A percentile compares a stretch with the other conserved stretches of the same genome.
phyloP scores from a whole-genome alignment of 768 basidiomycete genomes.

The Trametes cinnabarina region DNA sequence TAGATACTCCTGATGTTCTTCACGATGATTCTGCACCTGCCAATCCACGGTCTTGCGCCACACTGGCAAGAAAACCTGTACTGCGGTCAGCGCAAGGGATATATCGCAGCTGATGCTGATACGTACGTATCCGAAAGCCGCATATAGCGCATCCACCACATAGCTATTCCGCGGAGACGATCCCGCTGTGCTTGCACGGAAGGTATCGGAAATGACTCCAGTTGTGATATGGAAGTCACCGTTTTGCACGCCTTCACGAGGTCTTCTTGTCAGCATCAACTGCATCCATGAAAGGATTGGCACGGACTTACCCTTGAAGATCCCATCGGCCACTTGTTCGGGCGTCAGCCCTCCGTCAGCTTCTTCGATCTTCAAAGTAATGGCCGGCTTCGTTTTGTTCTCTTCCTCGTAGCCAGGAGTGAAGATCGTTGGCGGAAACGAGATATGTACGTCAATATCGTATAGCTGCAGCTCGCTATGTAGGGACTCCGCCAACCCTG shows the following conservation, averaged over 20 bases:
- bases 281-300: too few species aligned
- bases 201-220: constrained; percentile 65
- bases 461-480: constrained; percentile 79
- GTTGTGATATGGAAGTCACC: constrained; percentile 74
- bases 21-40: constrained; percentile 31
- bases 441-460: constrained; percentile 73
- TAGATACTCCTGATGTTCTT: constrained; percentile 39
- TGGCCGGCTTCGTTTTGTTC: constrained; percentile 70
- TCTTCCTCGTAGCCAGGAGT: constrained; percentile 79
- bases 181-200: constrained; percentile 69
- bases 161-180: constrained; percentile 57
- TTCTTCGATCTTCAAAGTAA: constrained; percentile 75
- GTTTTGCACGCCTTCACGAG: constrained; percentile 59
- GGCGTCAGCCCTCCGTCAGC: constrained; percentile 62
- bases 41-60: constrained; percentile 41
- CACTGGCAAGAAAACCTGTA: constrained; percentile 37
- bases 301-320: constrained; percentile 55
- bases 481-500: constrained; percentile 82
- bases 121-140: constrained; percentile 35
- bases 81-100: not conserved
- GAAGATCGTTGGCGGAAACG: constrained; percentile 79
- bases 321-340: constrained; percentile 55
- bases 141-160: constrained; percentile 50
- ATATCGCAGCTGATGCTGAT: not conserved
- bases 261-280: not conserved